A percentile compares a stretch with the other conserved stretches of the same genome.
Evolutionary conservation across 192 early-diverging fungal species (phyloP).

Genomic region (Coemansia sp.): DNA sequence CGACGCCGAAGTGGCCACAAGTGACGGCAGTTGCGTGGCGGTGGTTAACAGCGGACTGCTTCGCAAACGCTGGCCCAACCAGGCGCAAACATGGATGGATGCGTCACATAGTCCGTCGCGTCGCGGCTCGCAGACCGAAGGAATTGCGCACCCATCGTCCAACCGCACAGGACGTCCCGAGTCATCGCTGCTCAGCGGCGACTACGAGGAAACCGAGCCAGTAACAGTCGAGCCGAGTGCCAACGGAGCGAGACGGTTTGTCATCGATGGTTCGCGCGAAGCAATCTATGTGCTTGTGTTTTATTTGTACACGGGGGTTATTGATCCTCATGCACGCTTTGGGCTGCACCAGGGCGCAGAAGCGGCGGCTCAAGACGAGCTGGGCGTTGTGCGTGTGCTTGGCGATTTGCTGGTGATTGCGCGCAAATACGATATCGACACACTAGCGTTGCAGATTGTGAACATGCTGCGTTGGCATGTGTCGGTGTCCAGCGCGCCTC

Average conservation of each 20-base stretch:
- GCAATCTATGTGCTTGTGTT: constrained; percentile 65
- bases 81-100: constrained; percentile 41
- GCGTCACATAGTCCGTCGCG: constrained; percentile 7
- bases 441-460: constrained; percentile 57
- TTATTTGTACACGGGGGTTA: constrained; percentile 66
- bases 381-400: constrained; percentile 48
- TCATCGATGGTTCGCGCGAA: constrained; percentile 48
- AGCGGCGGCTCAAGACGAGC: constrained; percentile 25
- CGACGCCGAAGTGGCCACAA: constrained; percentile 39
- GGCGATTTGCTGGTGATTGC: constrained; percentile 64
- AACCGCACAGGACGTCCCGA: constrained; percentile 26
- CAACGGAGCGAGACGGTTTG: constrained; percentile 44
- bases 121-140: background rate
- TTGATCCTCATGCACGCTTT: constrained; percentile 67
- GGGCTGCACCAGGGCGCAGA: constrained; percentile 54
- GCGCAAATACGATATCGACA: constrained; percentile 63
- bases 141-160: background rate
- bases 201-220: constrained; percentile 15
- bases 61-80: constrained; percentile 49
- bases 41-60: constrained; percentile 48
- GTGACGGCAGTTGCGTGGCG: constrained; percentile 28
- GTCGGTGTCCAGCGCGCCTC: constrained; percentile 61
- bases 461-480: constrained; percentile 65
- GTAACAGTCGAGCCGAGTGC: background rate
- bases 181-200: constrained; percentile 37